Evolutionary conservation across 2,329 filamentous ascomycete species (phyloP), one percentile per base, ranked within the genome.

Genomic region (Akanthomyces lecanii): DNA sequence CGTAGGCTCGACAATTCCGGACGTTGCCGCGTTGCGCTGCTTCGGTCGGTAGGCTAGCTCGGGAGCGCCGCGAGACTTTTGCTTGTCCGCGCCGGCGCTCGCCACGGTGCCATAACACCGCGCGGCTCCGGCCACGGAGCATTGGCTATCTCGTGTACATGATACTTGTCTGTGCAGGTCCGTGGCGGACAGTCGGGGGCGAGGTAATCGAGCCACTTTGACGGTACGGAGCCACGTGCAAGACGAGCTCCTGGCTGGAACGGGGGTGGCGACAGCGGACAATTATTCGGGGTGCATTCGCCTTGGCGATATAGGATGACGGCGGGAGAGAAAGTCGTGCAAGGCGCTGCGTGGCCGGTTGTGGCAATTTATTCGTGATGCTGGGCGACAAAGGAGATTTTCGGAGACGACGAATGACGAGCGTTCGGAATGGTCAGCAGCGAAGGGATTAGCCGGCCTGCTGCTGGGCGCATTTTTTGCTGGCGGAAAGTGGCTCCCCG

Each of bases 161-260:
- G 57, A 63, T 63, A 71, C 65, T 51, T 66, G 66, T 70, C 63
- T 73, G 65, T 70, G 69, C 61, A 73, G 69, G 77, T 78, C 77
- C 72, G 75, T 75, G 72, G 77, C 76, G 71, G 74, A 73, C 69
- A 76, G 73, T 75, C 80, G 78, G 73, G 74, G 72, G 68, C 76
- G 73, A 68, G 75, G 75, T 63, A 72, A 63, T 65, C 67, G 67
- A 67, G 75, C 75, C 75, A 76, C 68, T 65, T 73, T 75, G 70
- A 66, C 53, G 61, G 47, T 18, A 21, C 21, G 54, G 63, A 63
- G 65, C 54, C 63, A 57, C 57, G 57, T 56, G 63, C 52, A 28
- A 44, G 54, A 51, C 57, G 57, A 57, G 58, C 63, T 61, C 63
- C 33, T 23, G 33, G 45, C 42, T 56, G 60, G 6, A 47, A 33